Evolutionary conservation across 768 basidiomycete species (phyloP), one percentile per base, ranked within the genome.

Genomic region (Mycena albidolilacea): DNA sequence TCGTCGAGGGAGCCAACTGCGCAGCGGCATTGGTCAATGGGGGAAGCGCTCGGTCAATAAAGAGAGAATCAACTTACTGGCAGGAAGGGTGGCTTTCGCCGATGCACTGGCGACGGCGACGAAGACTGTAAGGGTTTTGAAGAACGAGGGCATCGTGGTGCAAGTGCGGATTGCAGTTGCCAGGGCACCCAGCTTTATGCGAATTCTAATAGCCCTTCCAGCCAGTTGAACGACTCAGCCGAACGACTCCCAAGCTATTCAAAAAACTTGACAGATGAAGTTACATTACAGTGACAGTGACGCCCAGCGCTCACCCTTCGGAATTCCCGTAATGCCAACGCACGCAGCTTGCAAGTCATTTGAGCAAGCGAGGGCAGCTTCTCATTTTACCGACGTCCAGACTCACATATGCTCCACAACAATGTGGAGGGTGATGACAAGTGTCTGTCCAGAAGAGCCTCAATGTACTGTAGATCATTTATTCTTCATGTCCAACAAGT

Each of bases 351-450:
- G 52, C 52, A 19, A 54, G 52, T 54, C 21, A 54, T 54, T 54
- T 54, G 4, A 54, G 52, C n/a, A 54, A 54, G 52, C 52, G 52
- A 21, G 21, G 52, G n/a, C 19, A 23, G n/a, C n/a, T 54, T 23
- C 52, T 54, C 52, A n/a, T 54, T 54, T n/a, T 54, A 54, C n/a
- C 52, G 52, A 54, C 2, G 52, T 54, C 52, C 21, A 23, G 52
- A 54, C 52, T 54, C 52, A 23, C 52, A 54, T 54, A 54, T 54
- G 52, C 52, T 54, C 52, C 52, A 54, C 52, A 59, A 59, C 58
- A 59, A 39, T 17, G 38, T 59, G 58, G 15, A 59, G 58, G 38
- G 38, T 37, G 60, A 44, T 46, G 44, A 46, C 44, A 46, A 46
- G 44, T 46, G 44, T 46, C 44, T 46, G 44, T 46, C 44, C 44